Conservation (phyloP, 208 protist genomes). For the Balamuthia mandrillaris region DNA sequence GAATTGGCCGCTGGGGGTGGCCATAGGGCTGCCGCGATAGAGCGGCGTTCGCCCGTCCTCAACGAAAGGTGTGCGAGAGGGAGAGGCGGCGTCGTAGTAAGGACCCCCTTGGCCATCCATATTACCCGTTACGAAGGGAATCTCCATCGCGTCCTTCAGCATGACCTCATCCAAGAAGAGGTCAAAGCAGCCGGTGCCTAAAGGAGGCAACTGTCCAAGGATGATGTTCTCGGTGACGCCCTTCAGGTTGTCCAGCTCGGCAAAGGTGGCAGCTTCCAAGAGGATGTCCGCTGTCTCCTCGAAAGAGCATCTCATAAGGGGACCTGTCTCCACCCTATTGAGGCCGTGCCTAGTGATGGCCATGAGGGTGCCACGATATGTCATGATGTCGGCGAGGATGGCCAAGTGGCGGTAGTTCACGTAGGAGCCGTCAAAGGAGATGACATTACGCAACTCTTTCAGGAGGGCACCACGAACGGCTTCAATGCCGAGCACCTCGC, state of each 20-base stretch:
- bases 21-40: background rate
- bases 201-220: constrained; percentile 91
- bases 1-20: background rate
- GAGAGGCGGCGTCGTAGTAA: background rate
- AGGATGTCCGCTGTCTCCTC: constrained; percentile 99
- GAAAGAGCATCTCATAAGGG: constrained; percentile 97
- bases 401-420: constrained; percentile 99
- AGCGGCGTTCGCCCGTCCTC: background rate
- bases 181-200: constrained; percentile 96
- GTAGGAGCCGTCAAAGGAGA: constrained; percentile 90
- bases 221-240: constrained; percentile 97
- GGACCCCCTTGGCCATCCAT: background rate
- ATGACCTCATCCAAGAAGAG: constrained; percentile 88
- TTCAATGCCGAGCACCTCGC: constrained; percentile 92
- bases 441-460: constrained; percentile 85
- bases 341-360: constrained; percentile 75
- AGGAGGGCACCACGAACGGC: constrained; percentile 70
- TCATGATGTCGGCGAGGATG: constrained; percentile 98
- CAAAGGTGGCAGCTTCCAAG: constrained; percentile 92
- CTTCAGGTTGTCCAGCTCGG: constrained; percentile 88
- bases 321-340: constrained; percentile 90
- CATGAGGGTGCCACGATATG: constrained; percentile 91
- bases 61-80: background rate
- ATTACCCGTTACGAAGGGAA: background rate
- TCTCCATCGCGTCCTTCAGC: constrained; percentile 58